Base-by-base conservation (phyloP, 2,329 filamentous ascomycete species). In the Stachybotrys chlorohalonatus region DNA sequence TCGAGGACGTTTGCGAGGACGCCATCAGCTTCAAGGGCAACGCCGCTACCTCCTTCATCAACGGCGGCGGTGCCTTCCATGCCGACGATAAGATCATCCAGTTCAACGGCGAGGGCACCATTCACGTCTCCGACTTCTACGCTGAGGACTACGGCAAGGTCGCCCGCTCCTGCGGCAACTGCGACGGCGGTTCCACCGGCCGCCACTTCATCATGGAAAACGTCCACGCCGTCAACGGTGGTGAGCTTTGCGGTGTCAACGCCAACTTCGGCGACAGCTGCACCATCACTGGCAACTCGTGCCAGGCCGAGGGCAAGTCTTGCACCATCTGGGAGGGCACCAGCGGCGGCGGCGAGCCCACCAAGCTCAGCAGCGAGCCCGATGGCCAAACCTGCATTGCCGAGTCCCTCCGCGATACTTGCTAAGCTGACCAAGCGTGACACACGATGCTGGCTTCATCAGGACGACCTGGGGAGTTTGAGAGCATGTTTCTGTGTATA, bases 131-230 rank as follows among this genome's bases (percentile, higher is more conserved):
- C 57, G 70, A 73, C 57, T 71, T 73, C 64, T 74, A 73, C 53
- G 73, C 69, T 56, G 66, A 72, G 7, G 70, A 76, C 63, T 77
- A 77, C 56, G 75, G 76, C 52, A 79, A 79, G 61, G 66, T 64
- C 1, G 64, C 64, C 42, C 59, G 62, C 8, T 64, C 62, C 31
- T 64, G 62, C n/a, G 62, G 62, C 1, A 64, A 63, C 53, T 64
- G 62, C 50, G 61, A 55, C 24, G 57, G 58, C 1, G 64, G 75
- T 42, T 69, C 31, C 8, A 16, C 70, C 58, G 68, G 66, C 49
- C 70, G 75, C 6, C 72, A 73, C 52, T 70, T 77, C 31, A 68
- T 74, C 56, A 68, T 78, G 52, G 71, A 75, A 62, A 71, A 71
- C 16, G 62, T 68, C 5, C 69, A 70, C 11, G 73, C 71, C 13